phyloP scores from a whole-genome alignment of 2,329 filamentous ascomycete genomes.

The Colletotrichum musae region DNA sequence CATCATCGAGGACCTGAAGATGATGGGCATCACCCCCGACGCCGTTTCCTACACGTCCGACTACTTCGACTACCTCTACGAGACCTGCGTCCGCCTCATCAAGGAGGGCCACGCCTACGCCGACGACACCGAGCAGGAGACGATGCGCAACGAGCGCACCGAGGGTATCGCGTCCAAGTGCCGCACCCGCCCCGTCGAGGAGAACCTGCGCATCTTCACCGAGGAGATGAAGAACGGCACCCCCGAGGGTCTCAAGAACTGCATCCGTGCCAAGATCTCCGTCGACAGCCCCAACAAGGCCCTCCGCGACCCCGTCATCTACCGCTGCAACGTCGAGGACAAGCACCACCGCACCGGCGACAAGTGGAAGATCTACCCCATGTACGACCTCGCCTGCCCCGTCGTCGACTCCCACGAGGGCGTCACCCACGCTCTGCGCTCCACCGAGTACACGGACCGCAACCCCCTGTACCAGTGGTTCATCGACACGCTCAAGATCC shows the following conservation, averaged over 20 bases:
- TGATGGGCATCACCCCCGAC: slow-evolving; percentile 94
- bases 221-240: slow-evolving; percentile 93
- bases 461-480: slow-evolving; percentile 93
- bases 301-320: slow-evolving; percentile 96
- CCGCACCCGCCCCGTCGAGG: slow-evolving; percentile 83
- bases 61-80: slow-evolving; percentile 94
- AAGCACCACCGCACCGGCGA: slow-evolving; percentile 83
- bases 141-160: slow-evolving; percentile 88
- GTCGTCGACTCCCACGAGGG: slow-evolving; percentile 86
- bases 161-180: slow-evolving; percentile 86
- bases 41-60: slow-evolving; percentile 91
- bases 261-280: slow-evolving; percentile 95
- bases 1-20: slow-evolving; percentile 89
- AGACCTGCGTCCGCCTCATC: slow-evolving; percentile 87
- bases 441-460: slow-evolving; percentile 89
- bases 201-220: slow-evolving; percentile 88
- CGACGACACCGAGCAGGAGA: slow-evolving; percentile 92
- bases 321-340: slow-evolving; percentile 84
- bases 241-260: slow-evolving; percentile 85
- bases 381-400: slow-evolving; percentile 89
- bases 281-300: slow-evolving; percentile 95
- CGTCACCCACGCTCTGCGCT: slow-evolving; percentile 85
- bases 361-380: slow-evolving; percentile 89
- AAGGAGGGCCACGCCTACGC: slow-evolving; percentile 91
- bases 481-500: slow-evolving; percentile 79